Percentiles rank a stretch among this genome's conserved stretches.
Evolutionary conservation across 2,329 filamentous ascomycete genomes (phyloP).

Genomic region (Ceratocystis alfenasii): DNA sequence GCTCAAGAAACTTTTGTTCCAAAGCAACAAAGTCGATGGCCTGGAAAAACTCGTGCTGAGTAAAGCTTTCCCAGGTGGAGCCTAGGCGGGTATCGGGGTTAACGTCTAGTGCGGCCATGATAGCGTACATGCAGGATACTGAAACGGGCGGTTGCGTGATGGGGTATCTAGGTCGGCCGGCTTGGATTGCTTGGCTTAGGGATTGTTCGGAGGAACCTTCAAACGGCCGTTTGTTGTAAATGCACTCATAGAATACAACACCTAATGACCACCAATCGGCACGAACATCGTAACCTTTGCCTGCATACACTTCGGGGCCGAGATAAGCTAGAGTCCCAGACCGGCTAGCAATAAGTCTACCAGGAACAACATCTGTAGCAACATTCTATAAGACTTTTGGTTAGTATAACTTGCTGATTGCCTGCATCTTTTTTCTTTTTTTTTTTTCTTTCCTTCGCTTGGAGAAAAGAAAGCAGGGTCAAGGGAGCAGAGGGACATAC

Average conservation of each 20-base stretch:
- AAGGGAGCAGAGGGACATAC: slow-evolving; percentile 40
- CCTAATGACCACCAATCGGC: slow-evolving; percentile 99
- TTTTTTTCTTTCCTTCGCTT: not conserved
- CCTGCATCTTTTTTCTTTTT: not conserved
- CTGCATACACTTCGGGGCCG: slow-evolving; percentile 86
- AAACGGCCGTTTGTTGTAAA: slow-evolving; percentile 97
- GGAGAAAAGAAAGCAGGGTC: not conserved
- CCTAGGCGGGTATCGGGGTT: slow-evolving; percentile 74
- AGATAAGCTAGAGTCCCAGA: slow-evolving; percentile 93
- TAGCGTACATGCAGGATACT: slow-evolving; percentile 76
- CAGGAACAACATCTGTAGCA: slow-evolving; percentile 78
- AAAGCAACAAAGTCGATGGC: slow-evolving; percentile 72
- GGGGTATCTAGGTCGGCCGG: slow-evolving; percentile 75
- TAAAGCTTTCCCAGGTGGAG: slow-evolving; percentile 75
- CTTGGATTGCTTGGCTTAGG: slow-evolving; percentile 68
- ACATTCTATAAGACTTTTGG: slow-evolving; percentile 56
- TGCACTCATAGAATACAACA: slow-evolving; percentile 98
- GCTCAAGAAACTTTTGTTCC: slow-evolving; percentile 76
- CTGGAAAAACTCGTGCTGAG: slow-evolving; percentile 78
- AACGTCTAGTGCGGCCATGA: slow-evolving; percentile 68
- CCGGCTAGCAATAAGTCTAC: slow-evolving; percentile 80
- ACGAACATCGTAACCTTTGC: slow-evolving; percentile 75
- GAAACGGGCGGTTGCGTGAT: slow-evolving; percentile 85
- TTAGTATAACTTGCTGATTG: slow-evolving; percentile 29
- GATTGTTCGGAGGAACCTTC: slow-evolving; percentile 77